A percentile compares a stretch with the other conserved stretches of the same genome.
Evolutionary conservation across 306 rosid species (phyloP).

Genomic region (Cucurbita ficifolia): DNA sequence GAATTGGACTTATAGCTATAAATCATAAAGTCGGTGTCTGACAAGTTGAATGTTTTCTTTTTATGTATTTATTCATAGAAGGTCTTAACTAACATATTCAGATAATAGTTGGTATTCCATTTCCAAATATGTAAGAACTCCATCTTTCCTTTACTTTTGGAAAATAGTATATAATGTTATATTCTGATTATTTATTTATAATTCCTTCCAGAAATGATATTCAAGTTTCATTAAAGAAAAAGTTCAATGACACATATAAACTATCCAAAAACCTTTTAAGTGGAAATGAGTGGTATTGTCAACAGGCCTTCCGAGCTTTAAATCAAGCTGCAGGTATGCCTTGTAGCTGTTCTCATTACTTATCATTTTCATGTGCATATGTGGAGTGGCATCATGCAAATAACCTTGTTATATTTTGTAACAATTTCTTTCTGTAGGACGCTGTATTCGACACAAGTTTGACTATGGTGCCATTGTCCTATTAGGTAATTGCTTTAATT

Average conservation of each 20-base stretch:
- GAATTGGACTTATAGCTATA: neutral
- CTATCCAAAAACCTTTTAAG: conserved; percentile 57
- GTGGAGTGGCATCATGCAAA: neutral
- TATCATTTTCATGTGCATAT: neutral
- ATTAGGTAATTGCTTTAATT: conserved; percentile 41
- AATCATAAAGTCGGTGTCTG: neutral
- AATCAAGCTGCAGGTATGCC: conserved; percentile 90
- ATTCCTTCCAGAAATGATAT: conserved; percentile 55
- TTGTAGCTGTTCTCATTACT: neutral
- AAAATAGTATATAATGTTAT: neutral
- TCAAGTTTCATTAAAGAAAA: conserved; percentile 64
- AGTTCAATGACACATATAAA: conserved; percentile 67
- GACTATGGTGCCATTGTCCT: conserved; percentile 89
- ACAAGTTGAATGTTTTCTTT: conserved; percentile 5
- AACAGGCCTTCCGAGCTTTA: conserved; percentile 90
- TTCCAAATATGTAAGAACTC: conserved; percentile 77
- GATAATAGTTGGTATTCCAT: conserved; percentile 91
- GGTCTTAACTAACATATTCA: conserved; percentile 51
- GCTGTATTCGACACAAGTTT: conserved; percentile 80
- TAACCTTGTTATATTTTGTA: neutral
- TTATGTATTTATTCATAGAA: conserved; percentile 6
- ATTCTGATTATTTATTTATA: conserved; percentile 23
- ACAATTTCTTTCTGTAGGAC: conserved; percentile 35
- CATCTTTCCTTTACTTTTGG: conserved; percentile 7
- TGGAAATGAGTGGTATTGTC: conserved; percentile 90